A percentile compares a stretch with the other conserved stretches of the same genome.
Conservation (phyloP, 768 basidiomycete genomes). For the Psilocybe tampanensis region DNA sequence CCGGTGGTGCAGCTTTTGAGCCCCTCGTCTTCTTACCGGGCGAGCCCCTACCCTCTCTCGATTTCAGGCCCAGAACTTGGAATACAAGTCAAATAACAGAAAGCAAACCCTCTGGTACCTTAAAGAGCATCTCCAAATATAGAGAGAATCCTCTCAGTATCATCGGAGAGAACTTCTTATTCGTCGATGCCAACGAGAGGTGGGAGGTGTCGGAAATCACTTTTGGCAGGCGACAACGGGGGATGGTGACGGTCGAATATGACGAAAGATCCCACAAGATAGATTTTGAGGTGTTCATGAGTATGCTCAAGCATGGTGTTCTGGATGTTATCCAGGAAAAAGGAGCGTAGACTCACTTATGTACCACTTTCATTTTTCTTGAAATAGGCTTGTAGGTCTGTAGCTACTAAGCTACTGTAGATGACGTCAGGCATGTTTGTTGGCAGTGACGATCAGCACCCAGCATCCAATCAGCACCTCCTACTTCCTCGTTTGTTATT, state of each 20-base stretch:
- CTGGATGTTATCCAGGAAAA: constrained; percentile 3
- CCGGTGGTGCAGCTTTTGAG: no score
- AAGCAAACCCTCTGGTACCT: not conserved
- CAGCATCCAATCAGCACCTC: no score
- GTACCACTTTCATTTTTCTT: no score
- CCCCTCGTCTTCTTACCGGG: no score
- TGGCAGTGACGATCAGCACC: no score
- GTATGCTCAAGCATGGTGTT: constrained; percentile 1
- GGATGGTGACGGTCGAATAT: not conserved
- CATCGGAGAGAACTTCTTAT: not conserved
- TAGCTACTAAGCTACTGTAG: no score
- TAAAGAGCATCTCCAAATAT: not conserved
- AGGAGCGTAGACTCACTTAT: no score
- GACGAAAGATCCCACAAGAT: constrained; percentile 4
- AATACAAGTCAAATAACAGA: no score
- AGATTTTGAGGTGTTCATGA: constrained; percentile 1
- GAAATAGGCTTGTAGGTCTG: no score
- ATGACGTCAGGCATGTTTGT: no score
- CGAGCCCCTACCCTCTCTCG: no score
- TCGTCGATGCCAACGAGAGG: not conserved
- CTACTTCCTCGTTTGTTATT: no score
- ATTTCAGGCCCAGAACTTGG: not conserved
- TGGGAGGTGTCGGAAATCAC: not conserved
- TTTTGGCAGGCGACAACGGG: not conserved
- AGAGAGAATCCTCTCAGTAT: not conserved